Evolutionary conservation across 1,139 yeast species (phyloP), one percentile per base, ranked within the genome.

Genomic region (Hyphopichia pseudoburtonii): DNA sequence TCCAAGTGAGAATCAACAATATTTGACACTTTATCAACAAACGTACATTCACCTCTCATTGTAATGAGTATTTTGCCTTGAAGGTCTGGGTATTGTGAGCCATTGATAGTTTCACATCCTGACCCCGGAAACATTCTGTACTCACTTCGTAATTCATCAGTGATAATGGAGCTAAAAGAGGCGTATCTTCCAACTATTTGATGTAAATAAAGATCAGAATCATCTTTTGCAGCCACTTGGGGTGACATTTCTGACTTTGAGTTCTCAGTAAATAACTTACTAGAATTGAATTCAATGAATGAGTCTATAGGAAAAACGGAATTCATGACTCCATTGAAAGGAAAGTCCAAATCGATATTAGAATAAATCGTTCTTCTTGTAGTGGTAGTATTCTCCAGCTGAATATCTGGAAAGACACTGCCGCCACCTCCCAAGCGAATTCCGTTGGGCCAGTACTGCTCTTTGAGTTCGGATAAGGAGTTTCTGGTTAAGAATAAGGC

Each of bases 291-390:
- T 19, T 51, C 45, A 14, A 71, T 49, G 14, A 55, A 38, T 24
- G 71, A 57, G 45, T 71, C 76, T 18, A 71, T 60, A 11, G 76
- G 76, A 45, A 71, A 68, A 26, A 70, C 61, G 12, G 73, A 60
- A 48, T 65, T 67, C 33, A 70, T 57, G 39, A 70, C 61, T 39
- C 54, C 62, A 41, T 58, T 60, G 21, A 68, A 49, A 1, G 74
- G 73, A 41, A 62, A 62, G 30, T 68, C 72, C 17, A 64, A 47
- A 32, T 66, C 68, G 24, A 45, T 41, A 18, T 25, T 25, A 10
- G 6, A 10, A 6, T 16, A 17, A 5, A 24, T 24, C 6, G n/a
- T 24, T 24, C 21, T 31, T 11, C 34, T 23, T 4, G 18, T 23
- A 25, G 16, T 8, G 10, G 17, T 17, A 7, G 15, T n/a, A 24